phyloP scores from a whole-genome alignment of 129 eudicot genomes.

The Smallanthus sonchifolius region DNA sequence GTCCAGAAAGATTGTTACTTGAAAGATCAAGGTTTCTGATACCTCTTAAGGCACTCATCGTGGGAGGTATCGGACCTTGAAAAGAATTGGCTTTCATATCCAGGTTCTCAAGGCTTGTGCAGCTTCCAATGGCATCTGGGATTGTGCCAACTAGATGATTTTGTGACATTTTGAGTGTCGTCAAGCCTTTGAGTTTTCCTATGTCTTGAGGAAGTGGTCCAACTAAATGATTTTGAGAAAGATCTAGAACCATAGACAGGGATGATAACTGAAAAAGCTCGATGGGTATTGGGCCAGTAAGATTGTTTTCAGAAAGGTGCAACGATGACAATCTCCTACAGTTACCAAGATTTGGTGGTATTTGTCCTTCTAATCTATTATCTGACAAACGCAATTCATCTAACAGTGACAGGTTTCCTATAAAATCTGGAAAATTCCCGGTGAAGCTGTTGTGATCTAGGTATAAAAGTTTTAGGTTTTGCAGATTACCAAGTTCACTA shows the following conservation, averaged over 20 bases:
- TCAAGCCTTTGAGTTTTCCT: conserved; percentile 26
- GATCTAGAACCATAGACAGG: conserved; percentile 11
- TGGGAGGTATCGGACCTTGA: conserved; percentile 20
- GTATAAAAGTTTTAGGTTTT: conserved; percentile 1
- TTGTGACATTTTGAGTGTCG: conserved; percentile 5
- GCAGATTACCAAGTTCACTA: conserved; percentile 27
- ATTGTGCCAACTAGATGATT: conserved; percentile 26
- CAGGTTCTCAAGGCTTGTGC: conserved; percentile 24
- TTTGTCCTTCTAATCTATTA: conserved; percentile 24
- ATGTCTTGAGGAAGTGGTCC: conserved; percentile 34
- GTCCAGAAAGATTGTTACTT: conserved; percentile 28
- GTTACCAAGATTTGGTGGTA: conserved; percentile 32
- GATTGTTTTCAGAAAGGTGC: conserved; percentile 22
- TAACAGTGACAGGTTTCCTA: conserved; percentile 28
- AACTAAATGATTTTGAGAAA: conserved; percentile 24
- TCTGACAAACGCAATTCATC: background rate
- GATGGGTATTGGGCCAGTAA: conserved; percentile 28
- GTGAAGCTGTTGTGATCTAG: conserved; percentile 19
- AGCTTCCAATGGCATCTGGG: conserved; percentile 24
- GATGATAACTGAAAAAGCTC: conserved; percentile 23
- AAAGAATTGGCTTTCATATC: conserved; percentile 21
- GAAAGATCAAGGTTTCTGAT: conserved; percentile 27
- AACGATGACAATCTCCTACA: conserved; percentile 10
- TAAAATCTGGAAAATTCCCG: conserved; percentile 27
- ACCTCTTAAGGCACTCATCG: conserved; percentile 20